Conservation (phyloP, 306 rosid genomes). For the Dryas drummondii region DNA sequence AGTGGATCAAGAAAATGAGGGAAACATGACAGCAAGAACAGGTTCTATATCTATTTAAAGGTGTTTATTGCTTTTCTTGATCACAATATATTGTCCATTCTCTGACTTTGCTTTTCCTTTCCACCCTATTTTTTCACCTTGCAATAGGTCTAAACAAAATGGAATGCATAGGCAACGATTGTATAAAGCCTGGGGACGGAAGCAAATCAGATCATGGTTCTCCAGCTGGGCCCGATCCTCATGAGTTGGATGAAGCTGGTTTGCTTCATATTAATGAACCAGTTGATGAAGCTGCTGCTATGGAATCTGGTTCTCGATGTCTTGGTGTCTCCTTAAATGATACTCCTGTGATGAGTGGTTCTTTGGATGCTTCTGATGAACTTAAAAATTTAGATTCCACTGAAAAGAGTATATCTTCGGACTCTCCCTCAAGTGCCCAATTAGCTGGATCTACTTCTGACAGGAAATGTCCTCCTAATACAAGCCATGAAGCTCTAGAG, state of each 20-base stretch:
- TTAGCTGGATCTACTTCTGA: conserved; percentile 38
- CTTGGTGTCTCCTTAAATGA: conserved; percentile 27
- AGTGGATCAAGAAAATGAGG: conserved; percentile 48
- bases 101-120: conserved; percentile 28
- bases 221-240: conserved; percentile 43
- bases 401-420: conserved; percentile 33
- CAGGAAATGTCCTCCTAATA: conserved; percentile 25
- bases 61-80: conserved; percentile 16
- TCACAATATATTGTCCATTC: background rate
- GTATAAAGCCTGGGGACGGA: conserved; percentile 27
- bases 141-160: conserved; percentile 47
- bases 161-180: conserved; percentile 35
- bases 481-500: conserved; percentile 28
- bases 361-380: conserved; percentile 45
- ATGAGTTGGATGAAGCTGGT: conserved; percentile 41
- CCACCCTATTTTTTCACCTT: background rate
- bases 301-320: conserved; percentile 24
- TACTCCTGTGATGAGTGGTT: conserved; percentile 28
- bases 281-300: conserved; percentile 36
- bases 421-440: conserved; percentile 25
- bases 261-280: conserved; percentile 37
- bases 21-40: conserved; percentile 33
- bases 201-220: conserved; percentile 41
- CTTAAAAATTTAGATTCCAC: conserved; percentile 28
- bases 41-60: conserved; percentile 26